Evolutionary conservation across 331 rosid species (phyloP), one percentile per base, ranked within the genome.

Genomic region (Phaseolus coccineus): DNA sequence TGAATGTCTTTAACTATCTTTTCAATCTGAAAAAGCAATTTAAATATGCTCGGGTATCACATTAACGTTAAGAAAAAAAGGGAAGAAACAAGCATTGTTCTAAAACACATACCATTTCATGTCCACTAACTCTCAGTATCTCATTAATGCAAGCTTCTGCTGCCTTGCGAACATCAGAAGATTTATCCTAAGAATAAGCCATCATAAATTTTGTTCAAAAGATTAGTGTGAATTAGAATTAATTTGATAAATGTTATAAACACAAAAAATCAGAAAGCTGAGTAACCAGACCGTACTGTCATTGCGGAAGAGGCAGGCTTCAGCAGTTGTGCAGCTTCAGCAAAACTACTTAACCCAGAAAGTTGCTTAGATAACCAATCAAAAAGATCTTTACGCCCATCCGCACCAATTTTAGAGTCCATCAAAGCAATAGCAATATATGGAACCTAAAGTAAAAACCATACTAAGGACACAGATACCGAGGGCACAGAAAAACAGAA

Each of bases 91-190:
- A 52, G 5, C 57, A 53, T 44, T 80, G 30, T 65, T 56, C 69
- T 48, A 30, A 73, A 50, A 73, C 35, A 66, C 93, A 62, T 89
- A 93, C 99, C 50, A 82, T 71, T 69, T 96, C 99, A 57, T 84
- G 96, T 71, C 89, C 94, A 84, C 91, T 85, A 79, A 89, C 99
- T 86, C 97, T 93, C 82, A 96, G 46, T 83, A 96, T 88, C 89
- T 93, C 99, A 80, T 80, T 81, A 80, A 96, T 83, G 84, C 98
- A 96, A 69, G 92, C 72, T 85, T 96, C 98, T 14, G 99, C 96
- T 25, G 97, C 97, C 90, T 96, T 96, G 73, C 99, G 99, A 77
- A 96, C 97, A 86, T 96, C 99, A 1, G 97, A 91, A 1, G 99
- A 96, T 91, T 96, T 96, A 85, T 96, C 99, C 99, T 96, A 73